phyloP scores from a whole-genome alignment of 2,329 filamentous ascomycete species.

The Monosporascus sp. region DNA sequence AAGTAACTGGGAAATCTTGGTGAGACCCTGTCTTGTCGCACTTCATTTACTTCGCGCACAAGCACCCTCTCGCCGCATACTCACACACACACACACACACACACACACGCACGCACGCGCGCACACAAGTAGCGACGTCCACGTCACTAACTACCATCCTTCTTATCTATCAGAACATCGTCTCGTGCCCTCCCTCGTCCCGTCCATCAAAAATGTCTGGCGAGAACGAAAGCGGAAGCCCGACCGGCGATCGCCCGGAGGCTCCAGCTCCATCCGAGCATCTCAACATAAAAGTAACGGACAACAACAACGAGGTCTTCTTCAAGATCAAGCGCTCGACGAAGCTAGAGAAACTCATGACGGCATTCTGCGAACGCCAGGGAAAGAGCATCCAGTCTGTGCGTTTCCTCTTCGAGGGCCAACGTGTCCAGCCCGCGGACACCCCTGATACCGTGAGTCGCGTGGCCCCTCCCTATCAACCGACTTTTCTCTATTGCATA shows the following conservation, averaged over 20 bases:
- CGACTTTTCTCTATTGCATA: constrained; percentile 2
- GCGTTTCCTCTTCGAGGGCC: constrained; percentile 94
- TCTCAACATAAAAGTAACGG: constrained; percentile 98
- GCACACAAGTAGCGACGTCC: not conserved
- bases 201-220: constrained; percentile 39
- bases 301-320: constrained; percentile 99
- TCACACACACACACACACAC: no score
- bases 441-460: constrained; percentile 82
- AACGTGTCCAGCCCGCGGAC: constrained; percentile 81
- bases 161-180: not conserved
- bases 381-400: constrained; percentile 82
- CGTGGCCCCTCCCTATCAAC: constrained; percentile 1
- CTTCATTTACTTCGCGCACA: no score
- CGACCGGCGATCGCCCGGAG: constrained; percentile 34
- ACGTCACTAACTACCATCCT: not conserved
- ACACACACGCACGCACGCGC: no score
- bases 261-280: constrained; percentile 62
- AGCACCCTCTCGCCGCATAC: no score
- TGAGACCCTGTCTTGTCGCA: no score
- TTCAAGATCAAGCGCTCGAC: constrained; percentile 99
- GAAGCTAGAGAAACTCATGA: constrained; percentile 95
- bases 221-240: constrained; percentile 46
- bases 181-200: not conserved
- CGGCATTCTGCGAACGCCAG: constrained; percentile 93
- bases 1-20: no score